Evolutionary conservation across 2,329 filamentous ascomycete genomes (phyloP).

Genomic region (Plenodomus biglobosus): DNA sequence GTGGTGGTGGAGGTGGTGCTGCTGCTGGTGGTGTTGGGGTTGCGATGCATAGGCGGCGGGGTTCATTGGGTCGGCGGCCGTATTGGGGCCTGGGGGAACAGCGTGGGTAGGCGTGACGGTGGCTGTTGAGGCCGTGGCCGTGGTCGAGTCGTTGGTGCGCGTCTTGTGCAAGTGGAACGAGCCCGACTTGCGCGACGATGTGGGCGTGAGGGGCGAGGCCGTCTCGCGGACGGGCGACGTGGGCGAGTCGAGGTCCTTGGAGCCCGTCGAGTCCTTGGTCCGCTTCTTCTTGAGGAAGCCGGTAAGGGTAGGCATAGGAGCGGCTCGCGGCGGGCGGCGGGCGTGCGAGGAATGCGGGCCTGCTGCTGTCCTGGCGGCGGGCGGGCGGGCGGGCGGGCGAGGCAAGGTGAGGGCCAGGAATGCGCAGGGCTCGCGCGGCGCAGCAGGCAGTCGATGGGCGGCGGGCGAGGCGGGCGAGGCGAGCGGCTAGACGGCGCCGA

Average conservation of each 20-base stretch:
- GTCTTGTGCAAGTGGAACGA: conserved; percentile 34
- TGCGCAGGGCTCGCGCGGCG: conserved; percentile 1
- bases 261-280: conserved; percentile 78
- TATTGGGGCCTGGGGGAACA: conserved; percentile 1
- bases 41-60: conserved; percentile 36
- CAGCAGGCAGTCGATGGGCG: not conserved
- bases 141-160: conserved; percentile 34
- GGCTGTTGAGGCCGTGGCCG: too few species aligned
- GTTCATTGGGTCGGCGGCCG: conserved; percentile 45
- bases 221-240: conserved; percentile 66
- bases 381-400: conserved; percentile 10
- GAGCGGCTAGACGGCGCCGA: not conserved
- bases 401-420: conserved; percentile 4
- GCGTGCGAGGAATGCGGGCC: conserved; percentile 14
- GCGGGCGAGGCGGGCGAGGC: not conserved
- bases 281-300: conserved; percentile 98
- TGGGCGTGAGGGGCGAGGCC: conserved; percentile 37
- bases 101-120: too few species aligned
- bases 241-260: conserved; percentile 65
- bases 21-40: too few species aligned
- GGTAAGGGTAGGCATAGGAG: conserved; percentile 78
- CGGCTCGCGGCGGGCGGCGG: conserved; percentile 35
- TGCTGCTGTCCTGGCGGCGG: conserved; percentile 23
- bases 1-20: too few species aligned
- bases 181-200: conserved; percentile 37